A percentile compares a stretch with the other conserved stretches of the same genome.
These are phyloP conservation scores for Penicillium sp. DNA, from an alignment of 2,329 filamentous ascomycete genomes.

Conservation along the genomic window DNA sequence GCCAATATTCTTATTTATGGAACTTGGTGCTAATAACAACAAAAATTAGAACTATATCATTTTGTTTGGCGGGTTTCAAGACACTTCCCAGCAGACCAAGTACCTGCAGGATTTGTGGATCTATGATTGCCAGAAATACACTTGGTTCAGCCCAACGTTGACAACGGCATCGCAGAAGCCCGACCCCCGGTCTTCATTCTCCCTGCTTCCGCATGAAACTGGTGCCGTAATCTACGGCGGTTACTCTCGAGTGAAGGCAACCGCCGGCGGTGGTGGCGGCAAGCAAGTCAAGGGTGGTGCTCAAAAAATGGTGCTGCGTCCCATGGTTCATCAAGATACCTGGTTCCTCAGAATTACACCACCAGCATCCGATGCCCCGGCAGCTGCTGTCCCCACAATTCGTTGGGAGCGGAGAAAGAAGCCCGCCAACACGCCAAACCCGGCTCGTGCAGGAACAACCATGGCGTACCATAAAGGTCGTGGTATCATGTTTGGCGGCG, in stretches of 20 bases:
- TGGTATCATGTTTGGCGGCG: constrained; percentile 90
- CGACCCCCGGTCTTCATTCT: constrained; percentile 88
- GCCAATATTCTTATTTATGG: background rate
- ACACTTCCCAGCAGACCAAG: constrained; percentile 91
- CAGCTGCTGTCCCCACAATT: constrained; percentile 68
- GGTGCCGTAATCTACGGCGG: constrained; percentile 91
- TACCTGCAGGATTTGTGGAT: constrained; percentile 94
- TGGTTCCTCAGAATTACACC: constrained; percentile 85
- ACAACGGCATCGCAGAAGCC: constrained; percentile 82
- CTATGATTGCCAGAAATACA: constrained; percentile 85
- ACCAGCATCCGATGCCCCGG: constrained; percentile 65
- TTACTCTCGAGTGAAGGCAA: constrained; percentile 83
- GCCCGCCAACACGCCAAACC: constrained; percentile 83
- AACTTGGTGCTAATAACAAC: background rate
- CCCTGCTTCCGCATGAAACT: constrained; percentile 82
- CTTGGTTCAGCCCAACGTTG: constrained; percentile 76
- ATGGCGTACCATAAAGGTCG: constrained; percentile 94
- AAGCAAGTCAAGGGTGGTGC: constrained; percentile 64
- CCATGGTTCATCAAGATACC: constrained; percentile 90
- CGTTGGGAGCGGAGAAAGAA: constrained; percentile 93
- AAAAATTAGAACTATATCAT: constrained; percentile 74
- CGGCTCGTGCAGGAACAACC: constrained; percentile 80
- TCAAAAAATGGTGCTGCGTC: constrained; percentile 73
- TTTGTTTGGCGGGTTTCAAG: constrained; percentile 94
- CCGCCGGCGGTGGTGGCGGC: constrained; percentile 49